Conservation (phyloP, 805 yeast species). For the Groenewaldozyma tartarivorans region DNA sequence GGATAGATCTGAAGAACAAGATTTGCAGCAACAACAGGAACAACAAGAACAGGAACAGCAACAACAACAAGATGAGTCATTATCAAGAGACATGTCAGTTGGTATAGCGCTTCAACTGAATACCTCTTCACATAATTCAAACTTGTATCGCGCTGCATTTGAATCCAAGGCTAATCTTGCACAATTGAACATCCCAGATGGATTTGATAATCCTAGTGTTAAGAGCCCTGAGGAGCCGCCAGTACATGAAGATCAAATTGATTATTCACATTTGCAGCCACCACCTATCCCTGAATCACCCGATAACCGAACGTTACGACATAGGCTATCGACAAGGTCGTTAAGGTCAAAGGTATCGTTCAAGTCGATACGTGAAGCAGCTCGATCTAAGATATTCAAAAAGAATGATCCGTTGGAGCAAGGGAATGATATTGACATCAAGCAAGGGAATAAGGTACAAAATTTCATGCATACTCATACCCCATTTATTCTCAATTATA, state of each 20-base stretch:
- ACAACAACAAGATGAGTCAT: background rate
- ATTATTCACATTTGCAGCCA: background rate
- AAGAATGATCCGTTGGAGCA: background rate
- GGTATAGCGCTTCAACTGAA: conserved; percentile 1
- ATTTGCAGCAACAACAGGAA: background rate
- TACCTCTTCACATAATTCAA: conserved; percentile 8
- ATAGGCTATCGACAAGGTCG: background rate
- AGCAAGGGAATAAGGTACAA: background rate
- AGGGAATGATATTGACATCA: background rate
- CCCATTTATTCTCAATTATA: conserved; percentile 71
- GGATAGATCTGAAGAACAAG: background rate
- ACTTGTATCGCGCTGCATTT: conserved; percentile 14
- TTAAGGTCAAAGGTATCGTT: background rate
- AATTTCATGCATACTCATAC: conserved; percentile 37
- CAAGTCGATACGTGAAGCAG: background rate
- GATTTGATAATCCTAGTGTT: background rate
- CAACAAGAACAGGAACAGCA: background rate
- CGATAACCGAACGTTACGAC: background rate
- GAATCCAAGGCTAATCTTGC: conserved; percentile 12
- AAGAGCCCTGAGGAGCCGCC: background rate
- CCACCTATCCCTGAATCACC: background rate
- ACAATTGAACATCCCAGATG: conserved; percentile 1
- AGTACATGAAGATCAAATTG: background rate
- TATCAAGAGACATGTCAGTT: conserved; percentile 1
- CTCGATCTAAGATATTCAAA: background rate